Evolutionary conservation across 345 rosid species (phyloP).

Genomic region (Moringa oleifera): DNA sequence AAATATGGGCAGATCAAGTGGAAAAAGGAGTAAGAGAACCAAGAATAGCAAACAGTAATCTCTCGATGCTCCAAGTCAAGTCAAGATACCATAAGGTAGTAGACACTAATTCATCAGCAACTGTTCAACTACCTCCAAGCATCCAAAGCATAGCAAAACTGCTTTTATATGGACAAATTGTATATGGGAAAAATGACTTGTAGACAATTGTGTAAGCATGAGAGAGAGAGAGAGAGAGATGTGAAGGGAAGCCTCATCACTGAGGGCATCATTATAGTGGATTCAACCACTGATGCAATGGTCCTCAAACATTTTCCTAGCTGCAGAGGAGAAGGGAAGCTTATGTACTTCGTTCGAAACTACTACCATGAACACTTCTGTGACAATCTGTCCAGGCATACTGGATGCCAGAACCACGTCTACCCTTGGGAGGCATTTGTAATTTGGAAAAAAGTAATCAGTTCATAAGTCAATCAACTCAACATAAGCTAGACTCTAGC

Average conservation of each 20-base stretch:
- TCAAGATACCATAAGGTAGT: not conserved
- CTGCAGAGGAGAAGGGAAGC: not conserved
- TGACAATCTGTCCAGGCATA: too few relatives aligned
- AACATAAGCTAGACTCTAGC: not conserved
- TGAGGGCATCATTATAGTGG: too few relatives aligned
- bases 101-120: conserved; percentile 1
- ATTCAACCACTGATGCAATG: not conserved
- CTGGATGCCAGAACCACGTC: not conserved
- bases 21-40: not conserved
- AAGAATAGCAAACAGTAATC: not conserved
- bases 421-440: not conserved
- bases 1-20: not conserved
- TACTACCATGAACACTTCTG: not conserved
- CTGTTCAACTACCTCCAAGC: not conserved
- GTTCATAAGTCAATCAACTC: not conserved
- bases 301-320: not conserved
- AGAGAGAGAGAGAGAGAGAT: too few relatives aligned
- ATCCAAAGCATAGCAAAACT: not conserved
- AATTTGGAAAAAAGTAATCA: not conserved
- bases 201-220: not conserved
- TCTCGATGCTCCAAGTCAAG: not conserved
- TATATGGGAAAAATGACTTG: not conserved
- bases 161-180: not conserved
- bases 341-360: too few relatives aligned
- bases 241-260: too few relatives aligned